These are phyloP conservation scores for Plasmodium coatneyi DNA, from an alignment of 169 alveolate species.

Conservation along the genomic window DNA sequence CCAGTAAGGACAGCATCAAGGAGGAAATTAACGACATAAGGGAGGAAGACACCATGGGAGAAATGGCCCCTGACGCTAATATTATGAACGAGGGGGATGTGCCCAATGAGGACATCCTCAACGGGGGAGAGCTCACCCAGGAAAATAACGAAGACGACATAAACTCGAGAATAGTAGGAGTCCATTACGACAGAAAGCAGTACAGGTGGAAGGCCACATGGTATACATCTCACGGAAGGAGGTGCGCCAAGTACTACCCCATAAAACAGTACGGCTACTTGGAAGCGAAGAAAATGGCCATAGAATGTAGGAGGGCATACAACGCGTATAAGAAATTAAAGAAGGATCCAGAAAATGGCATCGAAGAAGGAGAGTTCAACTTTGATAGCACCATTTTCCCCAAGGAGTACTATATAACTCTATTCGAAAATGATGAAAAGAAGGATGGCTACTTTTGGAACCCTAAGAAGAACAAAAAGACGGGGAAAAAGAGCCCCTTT, in stretches of 20 bases:
- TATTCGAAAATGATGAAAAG: conserved; percentile 71
- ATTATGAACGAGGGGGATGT: neutral
- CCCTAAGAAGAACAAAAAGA: conserved; percentile 26
- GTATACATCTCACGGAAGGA: conserved; percentile 82
- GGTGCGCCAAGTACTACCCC: conserved; percentile 82
- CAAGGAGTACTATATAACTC: conserved; percentile 50
- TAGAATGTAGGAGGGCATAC: conserved; percentile 75
- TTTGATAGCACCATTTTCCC: conserved; percentile 50
- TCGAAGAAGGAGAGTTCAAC: conserved; percentile 5
- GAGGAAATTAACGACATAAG: neutral
- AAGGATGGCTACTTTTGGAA: conserved; percentile 43
- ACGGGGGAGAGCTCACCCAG: neutral
- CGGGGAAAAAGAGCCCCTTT: neutral
- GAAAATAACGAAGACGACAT: conserved; percentile 76
- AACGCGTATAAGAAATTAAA: conserved; percentile 43
- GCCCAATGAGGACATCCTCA: neutral
- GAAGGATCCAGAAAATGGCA: conserved; percentile 19
- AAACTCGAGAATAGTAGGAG: conserved; percentile 78
- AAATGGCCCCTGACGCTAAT: neutral
- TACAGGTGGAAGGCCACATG: conserved; percentile 86
- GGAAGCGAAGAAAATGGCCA: conserved; percentile 85
- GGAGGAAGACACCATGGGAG: neutral
- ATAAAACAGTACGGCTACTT: conserved; percentile 81
- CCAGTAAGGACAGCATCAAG: neutral
- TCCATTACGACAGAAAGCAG: conserved; percentile 82